A percentile compares a stretch with the other conserved stretches of the same genome.
Evolutionary conservation across 164 flowering plant species (phyloP).

Genomic region (Aristolochia fimbriata): DNA sequence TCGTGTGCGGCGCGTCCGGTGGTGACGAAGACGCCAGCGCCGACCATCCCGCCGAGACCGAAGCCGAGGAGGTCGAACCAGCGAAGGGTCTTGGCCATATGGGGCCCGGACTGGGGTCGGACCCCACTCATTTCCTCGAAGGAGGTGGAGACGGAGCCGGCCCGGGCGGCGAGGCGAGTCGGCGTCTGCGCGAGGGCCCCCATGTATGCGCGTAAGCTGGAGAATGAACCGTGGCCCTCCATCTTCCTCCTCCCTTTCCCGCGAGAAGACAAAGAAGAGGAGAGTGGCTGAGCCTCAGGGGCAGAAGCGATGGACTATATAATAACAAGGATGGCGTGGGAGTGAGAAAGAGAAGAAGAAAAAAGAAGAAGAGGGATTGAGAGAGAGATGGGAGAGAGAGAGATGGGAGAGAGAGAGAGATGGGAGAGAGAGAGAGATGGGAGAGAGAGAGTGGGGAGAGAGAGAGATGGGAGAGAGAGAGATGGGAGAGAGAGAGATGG

Average conservation of each 20-base stretch:
- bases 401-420: no score
- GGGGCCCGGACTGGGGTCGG: conserved; percentile 49
- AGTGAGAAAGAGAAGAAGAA: no score
- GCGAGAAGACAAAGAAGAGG: no score
- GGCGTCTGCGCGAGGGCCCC: conserved; percentile 48
- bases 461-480: no score
- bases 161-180: conserved; percentile 36
- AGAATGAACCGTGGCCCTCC: conserved; percentile 29
- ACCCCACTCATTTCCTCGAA: conserved; percentile 54
- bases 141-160: conserved; percentile 52
- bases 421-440: no score
- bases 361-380: no score
- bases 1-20: conserved; percentile 45
- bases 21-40: conserved; percentile 84
- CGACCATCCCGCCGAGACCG: conserved; percentile 90
- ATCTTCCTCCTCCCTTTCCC: conserved; percentile 1
- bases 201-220: conserved; percentile 35
- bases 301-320: no score
- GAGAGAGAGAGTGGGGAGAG: no score
- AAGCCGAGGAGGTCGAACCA: conserved; percentile 76
- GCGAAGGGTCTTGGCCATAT: conserved; percentile 43
- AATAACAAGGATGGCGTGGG: no score
- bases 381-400: no score
- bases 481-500: no score
- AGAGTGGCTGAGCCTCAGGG: no score